phyloP scores from a whole-genome alignment of 495 filamentous ascomycete species.

The Aspergillus affinis region DNA sequence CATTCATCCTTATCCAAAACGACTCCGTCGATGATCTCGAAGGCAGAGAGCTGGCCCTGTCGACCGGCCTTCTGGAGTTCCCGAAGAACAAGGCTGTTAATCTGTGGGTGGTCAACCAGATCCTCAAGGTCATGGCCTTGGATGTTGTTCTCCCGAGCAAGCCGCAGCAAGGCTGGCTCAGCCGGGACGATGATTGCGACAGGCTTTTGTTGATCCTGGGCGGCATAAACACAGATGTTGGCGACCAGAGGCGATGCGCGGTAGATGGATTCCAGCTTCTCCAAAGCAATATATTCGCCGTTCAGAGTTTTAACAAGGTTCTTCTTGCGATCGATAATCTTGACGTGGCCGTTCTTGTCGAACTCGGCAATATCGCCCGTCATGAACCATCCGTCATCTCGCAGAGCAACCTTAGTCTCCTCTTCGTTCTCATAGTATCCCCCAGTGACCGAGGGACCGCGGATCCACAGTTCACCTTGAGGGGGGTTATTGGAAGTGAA shows the following conservation, averaged over 20 bases:
- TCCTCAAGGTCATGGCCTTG: constrained; percentile 69
- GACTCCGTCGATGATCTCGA: constrained; percentile 91
- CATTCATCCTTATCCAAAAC: constrained; percentile 95
- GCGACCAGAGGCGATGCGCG: constrained; percentile 78
- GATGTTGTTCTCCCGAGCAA: constrained; percentile 72
- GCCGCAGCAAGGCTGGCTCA: constrained; percentile 80
- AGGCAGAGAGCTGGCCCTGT: constrained; percentile 74
- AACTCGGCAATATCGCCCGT: constrained; percentile 95
- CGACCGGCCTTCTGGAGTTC: constrained; percentile 77
- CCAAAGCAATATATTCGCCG: constrained; percentile 96
- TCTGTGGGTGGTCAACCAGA: constrained; percentile 78
- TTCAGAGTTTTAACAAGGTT: constrained; percentile 94
- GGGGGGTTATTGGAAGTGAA: constrained; percentile 80
- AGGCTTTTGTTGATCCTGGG: constrained; percentile 75
- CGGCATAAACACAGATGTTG: constrained; percentile 95
- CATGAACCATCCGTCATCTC: constrained; percentile 90
- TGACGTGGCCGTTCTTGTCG: constrained; percentile 74
- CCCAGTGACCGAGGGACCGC: constrained; percentile 68
- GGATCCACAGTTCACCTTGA: constrained; percentile 93
- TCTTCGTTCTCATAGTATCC: constrained; percentile 81
- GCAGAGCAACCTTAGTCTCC: constrained; percentile 74
- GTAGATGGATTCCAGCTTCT: constrained; percentile 98
- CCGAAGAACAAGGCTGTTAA: constrained; percentile 72
- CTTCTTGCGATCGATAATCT: constrained; percentile 97
- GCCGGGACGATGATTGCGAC: constrained; percentile 92